These are phyloP conservation scores for Tetrahymena elliotti DNA, from an alignment of 73 alveolate genomes.

Conservation along the genomic window DNA sequence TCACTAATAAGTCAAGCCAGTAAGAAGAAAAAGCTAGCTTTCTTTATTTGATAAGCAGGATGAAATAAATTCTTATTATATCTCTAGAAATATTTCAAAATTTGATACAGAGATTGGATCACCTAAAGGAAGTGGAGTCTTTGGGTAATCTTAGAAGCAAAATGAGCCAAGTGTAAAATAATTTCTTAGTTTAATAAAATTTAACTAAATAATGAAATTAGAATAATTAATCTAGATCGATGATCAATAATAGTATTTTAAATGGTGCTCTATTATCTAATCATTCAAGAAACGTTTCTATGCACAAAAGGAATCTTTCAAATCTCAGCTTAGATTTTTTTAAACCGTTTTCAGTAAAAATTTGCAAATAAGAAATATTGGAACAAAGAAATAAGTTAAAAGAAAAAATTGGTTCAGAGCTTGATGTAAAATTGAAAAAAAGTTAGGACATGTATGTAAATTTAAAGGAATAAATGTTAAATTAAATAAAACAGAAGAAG, in stretches of 20 bases:
- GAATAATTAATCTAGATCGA: neutral
- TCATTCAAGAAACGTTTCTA: neutral
- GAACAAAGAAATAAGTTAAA: neutral
- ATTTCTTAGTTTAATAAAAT: neutral
- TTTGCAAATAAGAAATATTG: neutral
- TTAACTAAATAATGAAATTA: neutral
- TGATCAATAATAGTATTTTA: neutral
- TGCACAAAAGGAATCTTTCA: neutral
- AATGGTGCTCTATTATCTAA: neutral
- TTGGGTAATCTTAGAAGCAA: neutral
- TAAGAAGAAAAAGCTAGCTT: neutral
- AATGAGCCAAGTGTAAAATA: neutral
- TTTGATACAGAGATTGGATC: neutral
- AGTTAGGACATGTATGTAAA: neutral
- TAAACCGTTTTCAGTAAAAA: neutral
- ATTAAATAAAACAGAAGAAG: neutral
- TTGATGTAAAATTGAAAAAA: neutral
- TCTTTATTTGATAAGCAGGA: neutral
- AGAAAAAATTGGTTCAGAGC: neutral
- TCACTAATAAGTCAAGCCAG: neutral
- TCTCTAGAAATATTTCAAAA: neutral
- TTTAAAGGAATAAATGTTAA: neutral
- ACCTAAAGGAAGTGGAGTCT: neutral
- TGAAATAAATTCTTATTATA: neutral
- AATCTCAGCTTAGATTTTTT: neutral